Conservation (phyloP, 2,329 filamentous ascomycete species). For the Lecanicillium sp. region DNA sequence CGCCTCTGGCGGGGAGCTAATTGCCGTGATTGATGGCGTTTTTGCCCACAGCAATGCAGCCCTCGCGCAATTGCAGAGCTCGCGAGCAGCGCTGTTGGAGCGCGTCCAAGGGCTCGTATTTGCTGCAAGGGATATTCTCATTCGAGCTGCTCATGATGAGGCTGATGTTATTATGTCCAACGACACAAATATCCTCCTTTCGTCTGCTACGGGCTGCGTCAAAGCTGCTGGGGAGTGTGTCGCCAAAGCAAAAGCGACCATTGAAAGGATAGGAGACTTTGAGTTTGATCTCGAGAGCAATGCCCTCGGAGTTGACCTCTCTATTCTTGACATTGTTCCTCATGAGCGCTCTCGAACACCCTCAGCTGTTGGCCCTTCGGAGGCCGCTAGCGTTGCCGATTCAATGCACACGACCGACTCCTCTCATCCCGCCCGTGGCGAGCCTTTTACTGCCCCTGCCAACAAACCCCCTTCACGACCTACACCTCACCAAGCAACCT, state of each 20-base stretch:
- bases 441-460: conserved; percentile 36
- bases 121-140: conserved; percentile 72
- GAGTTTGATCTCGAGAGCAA: conserved; percentile 65
- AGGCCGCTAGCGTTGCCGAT: conserved; percentile 29
- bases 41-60: conserved; percentile 67
- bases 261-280: conserved; percentile 86
- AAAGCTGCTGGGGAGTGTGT: conserved; percentile 87
- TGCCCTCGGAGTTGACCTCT: conserved; percentile 47
- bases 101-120: conserved; percentile 73
- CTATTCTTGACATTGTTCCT: conserved; percentile 35
- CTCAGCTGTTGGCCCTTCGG: conserved; percentile 25
- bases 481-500: conserved; percentile 40
- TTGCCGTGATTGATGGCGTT: conserved; percentile 74
- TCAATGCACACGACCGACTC: conserved; percentile 28
- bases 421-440: conserved; percentile 26
- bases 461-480: conserved; percentile 63
- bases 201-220: conserved; percentile 79
- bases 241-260: conserved; percentile 72
- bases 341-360: conserved; percentile 24
- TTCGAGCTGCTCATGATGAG: conserved; percentile 56
- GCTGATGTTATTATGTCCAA: conserved; percentile 75
- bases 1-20: conserved; percentile 67
- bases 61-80: conserved; percentile 56
- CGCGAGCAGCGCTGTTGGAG: conserved; percentile 69
- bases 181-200: conserved; percentile 66